Evolutionary conservation across 129 eudicot genomes (phyloP), one percentile per base, ranked within the genome.

Genomic region (Erigeron canadensis): DNA sequence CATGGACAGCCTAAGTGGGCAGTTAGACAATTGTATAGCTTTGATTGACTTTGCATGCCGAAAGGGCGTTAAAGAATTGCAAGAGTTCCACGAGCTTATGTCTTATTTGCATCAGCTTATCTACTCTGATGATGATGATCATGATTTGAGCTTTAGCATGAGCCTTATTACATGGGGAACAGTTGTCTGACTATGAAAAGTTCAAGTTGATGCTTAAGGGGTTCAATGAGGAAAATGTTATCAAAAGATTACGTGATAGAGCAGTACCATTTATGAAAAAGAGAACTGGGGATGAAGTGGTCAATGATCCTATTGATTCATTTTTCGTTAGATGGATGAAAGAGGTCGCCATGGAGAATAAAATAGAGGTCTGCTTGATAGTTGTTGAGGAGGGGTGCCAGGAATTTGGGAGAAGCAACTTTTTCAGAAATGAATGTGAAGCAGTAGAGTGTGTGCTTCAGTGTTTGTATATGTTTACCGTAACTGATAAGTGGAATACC

Each of bases 291-390:
- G 83, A 72, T 62, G 85, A 71, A 19, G 73, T 34, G 59, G 62
- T 10, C 8, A 66, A 68, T 13, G 69, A 65, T 65, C 55, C 63
- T 22, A 81, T 50, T 65, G 85, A 74, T 23, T 89, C 96, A 51
- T 94, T 85, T 86, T 77, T 94, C 67, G 96, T 94, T 76, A 77
- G 88, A 69, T 94, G 98, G 98, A 63, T 94, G 83, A 94, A 85
- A 76, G 98, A 89, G 80, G 78, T 87, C 65, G 85, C 93, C 75
- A 58, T 70, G 62, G 85, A 87, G 67, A 87, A 83, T 73, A 87
- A 86, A 69, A 60, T 94, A 39, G 98, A 89, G 46, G 58, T 89
- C 56, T 94, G 96, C 72, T 81, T 76, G 72, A 17, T 84, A 61
- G 85, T 87, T 60, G 63, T 89, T 75, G 98, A 89, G 81, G 98